A percentile compares a stretch with the other conserved stretches of the same genome.
These are phyloP conservation scores for Haplosporangium gracile DNA, from an alignment of 192 early-diverging fungal species.

Conservation along the genomic window DNA sequence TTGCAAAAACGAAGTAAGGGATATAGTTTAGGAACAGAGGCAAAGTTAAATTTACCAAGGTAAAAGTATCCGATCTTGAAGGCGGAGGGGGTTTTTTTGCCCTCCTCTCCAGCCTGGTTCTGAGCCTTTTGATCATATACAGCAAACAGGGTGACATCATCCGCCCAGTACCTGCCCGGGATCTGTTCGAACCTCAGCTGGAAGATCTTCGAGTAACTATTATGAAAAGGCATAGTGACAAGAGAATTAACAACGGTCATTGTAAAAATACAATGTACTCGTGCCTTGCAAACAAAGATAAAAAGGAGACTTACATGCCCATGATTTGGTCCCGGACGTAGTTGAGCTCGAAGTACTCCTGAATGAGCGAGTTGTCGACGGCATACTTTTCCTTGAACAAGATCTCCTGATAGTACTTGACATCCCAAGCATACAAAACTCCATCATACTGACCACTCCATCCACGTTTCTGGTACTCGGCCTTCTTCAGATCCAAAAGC, in stretches of 20 bases:
- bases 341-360: conserved; percentile 77
- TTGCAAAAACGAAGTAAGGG: no score
- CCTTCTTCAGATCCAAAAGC: conserved; percentile 75
- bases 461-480: conserved; percentile 55
- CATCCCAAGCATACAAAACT: conserved; percentile 79
- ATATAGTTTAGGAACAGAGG: no score
- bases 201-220: conserved; percentile 83
- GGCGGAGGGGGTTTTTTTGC: conserved; percentile 10
- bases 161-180: conserved; percentile 74
- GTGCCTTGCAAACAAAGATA: background rate
- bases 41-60: conserved; percentile 24
- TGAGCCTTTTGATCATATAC: conserved; percentile 76
- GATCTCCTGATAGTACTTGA: conserved; percentile 78
- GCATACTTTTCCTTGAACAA: conserved; percentile 79
- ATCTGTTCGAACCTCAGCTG: conserved; percentile 77
- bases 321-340: conserved; percentile 68
- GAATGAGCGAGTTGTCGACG: conserved; percentile 84
- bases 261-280: conserved; percentile 28
- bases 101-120: conserved; percentile 42
- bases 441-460: conserved; percentile 70
- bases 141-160: conserved; percentile 84
- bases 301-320: conserved; percentile 33
- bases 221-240: conserved; percentile 24
- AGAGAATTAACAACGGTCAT: background rate
- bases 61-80: conserved; percentile 57